A percentile compares a stretch with the other conserved stretches of the same genome.
These are phyloP conservation scores for Mariannaea sp. DNA, from an alignment of 2,329 filamentous ascomycete species.

Conservation along the genomic window DNA sequence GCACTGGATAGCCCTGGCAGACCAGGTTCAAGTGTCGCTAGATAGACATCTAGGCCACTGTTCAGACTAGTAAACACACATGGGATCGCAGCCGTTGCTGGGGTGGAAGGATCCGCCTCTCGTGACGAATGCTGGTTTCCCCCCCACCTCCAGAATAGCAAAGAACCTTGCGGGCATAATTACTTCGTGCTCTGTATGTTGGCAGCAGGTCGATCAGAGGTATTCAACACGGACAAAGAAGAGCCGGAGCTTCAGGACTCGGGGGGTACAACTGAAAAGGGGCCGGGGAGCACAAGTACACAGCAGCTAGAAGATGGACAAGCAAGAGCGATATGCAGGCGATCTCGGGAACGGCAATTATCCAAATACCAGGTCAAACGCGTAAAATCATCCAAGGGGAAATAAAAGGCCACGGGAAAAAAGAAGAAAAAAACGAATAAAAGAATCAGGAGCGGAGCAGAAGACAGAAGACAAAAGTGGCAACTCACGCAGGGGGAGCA, in stretches of 20 bases:
- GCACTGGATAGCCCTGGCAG: slow-evolving; percentile 15
- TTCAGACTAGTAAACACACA: too few species aligned
- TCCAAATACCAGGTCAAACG: slow-evolving; percentile 7
- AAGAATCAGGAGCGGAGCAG: neutral
- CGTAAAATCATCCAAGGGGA: neutral
- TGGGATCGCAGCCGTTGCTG: slow-evolving; percentile 15
- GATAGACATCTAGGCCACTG: slow-evolving; percentile 20
- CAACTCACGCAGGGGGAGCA: neutral
- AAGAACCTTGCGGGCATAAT: too few species aligned
- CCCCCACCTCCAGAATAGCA: slow-evolving; percentile 11
- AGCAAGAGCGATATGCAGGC: slow-evolving; percentile 21
- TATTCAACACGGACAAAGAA: too few species aligned
- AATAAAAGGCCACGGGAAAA: neutral
- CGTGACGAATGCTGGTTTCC: slow-evolving; percentile 14
- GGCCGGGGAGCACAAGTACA: slow-evolving; percentile 21
- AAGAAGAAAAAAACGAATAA: too few species aligned
- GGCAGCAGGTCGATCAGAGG: too few species aligned
- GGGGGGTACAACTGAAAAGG: slow-evolving; percentile 19
- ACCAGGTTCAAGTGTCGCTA: slow-evolving; percentile 13
- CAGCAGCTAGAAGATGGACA: slow-evolving; percentile 13
- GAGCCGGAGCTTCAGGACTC: slow-evolving; percentile 5
- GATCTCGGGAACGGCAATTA: slow-evolving; percentile 18
- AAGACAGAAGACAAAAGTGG: too few species aligned
- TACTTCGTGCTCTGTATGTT: too few species aligned
- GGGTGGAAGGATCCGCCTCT: slow-evolving; percentile 8